These are phyloP conservation scores for Cudoniella acicularis DNA, from an alignment of 495 filamentous ascomycete species.

Conservation along the genomic window DNA sequence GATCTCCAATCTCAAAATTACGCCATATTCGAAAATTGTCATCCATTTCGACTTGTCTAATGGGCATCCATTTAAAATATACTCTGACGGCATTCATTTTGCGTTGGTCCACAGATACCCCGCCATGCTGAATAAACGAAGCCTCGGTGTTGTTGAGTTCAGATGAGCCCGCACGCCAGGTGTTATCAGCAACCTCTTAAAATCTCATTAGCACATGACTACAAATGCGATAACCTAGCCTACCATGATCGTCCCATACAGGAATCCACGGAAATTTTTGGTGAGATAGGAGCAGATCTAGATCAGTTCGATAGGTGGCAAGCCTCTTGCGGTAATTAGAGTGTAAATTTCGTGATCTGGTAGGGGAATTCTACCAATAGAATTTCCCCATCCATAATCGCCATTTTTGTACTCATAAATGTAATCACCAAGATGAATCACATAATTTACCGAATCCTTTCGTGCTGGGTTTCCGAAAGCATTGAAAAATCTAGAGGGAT, in stretches of 20 bases:
- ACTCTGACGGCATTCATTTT: conserved; percentile 68
- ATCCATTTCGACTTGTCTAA: conserved; percentile 63
- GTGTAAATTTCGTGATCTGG: conserved; percentile 45
- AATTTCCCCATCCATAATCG: conserved; percentile 54
- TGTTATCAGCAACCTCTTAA: conserved; percentile 60
- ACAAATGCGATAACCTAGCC: background rate
- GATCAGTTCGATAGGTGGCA: conserved; percentile 60
- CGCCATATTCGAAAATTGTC: conserved; percentile 70
- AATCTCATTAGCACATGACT: background rate
- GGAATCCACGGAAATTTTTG: conserved; percentile 63
- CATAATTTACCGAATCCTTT: conserved; percentile 65
- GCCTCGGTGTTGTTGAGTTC: conserved; percentile 57
- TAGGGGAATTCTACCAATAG: conserved; percentile 47
- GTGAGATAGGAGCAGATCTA: conserved; percentile 54
- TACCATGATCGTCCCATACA: conserved; percentile 68
- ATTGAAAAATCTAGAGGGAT: conserved; percentile 59
- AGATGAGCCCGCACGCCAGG: conserved; percentile 50
- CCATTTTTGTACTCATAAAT: conserved; percentile 61
- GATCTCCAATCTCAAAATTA: conserved; percentile 57
- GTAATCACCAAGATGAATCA: conserved; percentile 64
- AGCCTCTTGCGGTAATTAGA: conserved; percentile 57
- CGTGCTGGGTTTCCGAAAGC: conserved; percentile 61
- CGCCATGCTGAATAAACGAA: conserved; percentile 55
- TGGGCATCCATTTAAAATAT: conserved; percentile 67
- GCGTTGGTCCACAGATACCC: conserved; percentile 59